phyloP scores from a whole-genome alignment of 306 rosid genomes.

The Coriaria nepalensis region DNA sequence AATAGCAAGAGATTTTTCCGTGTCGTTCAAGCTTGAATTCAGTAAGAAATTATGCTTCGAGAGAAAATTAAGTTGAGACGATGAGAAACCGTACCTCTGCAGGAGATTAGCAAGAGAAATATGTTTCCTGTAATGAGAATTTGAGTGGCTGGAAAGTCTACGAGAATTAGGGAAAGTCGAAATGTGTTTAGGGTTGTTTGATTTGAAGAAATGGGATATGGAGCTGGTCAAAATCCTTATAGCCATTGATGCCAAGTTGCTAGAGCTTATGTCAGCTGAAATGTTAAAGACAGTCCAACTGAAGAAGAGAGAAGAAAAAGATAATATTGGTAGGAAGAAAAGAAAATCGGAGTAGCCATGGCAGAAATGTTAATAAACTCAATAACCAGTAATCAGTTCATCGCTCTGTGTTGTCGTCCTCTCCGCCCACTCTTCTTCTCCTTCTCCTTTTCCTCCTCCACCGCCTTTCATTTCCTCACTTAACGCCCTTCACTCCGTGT shows the following conservation, averaged over 20 bases:
- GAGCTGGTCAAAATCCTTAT: no score
- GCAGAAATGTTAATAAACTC: neutral
- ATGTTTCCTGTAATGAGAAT: constrained; percentile 31
- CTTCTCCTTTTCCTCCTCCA: neutral
- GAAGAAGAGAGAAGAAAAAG: no score
- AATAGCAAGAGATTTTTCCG: constrained; percentile 31
- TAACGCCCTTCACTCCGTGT: neutral
- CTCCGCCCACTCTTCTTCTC: constrained; percentile 4
- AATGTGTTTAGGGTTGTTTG: constrained; percentile 12
- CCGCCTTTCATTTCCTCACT: neutral
- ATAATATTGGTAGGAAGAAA: no score
- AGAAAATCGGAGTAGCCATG: no score
- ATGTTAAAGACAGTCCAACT: no score
- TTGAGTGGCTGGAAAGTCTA: neutral
- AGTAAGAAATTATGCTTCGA: constrained; percentile 26
- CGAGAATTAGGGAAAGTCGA: constrained; percentile 15
- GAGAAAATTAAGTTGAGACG: constrained; percentile 36
- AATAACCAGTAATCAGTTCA: neutral
- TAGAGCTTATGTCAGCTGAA: no score
- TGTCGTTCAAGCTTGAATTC: constrained; percentile 18
- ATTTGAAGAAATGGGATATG: no score
- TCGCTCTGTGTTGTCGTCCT: neutral
- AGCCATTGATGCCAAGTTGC: no score
- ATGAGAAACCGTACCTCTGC: constrained; percentile 47
- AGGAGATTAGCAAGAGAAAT: constrained; percentile 40